phyloP scores from a whole-genome alignment of 169 alveolate species.

The Blepharisma undulans region DNA sequence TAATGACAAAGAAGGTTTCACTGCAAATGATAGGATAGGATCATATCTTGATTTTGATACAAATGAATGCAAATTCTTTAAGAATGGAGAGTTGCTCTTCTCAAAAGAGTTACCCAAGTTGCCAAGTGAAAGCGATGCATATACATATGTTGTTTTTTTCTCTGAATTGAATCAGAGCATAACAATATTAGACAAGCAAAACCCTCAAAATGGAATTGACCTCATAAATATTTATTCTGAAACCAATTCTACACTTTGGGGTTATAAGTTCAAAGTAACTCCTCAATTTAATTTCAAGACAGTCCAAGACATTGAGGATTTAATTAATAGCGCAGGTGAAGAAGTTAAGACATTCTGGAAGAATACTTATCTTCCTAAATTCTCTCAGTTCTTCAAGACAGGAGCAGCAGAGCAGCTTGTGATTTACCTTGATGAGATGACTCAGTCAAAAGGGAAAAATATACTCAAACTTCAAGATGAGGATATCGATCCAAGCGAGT shows the following conservation, averaged over 20 bases:
- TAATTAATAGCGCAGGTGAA: neutral
- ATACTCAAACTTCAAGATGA: neutral
- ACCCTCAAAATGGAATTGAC: neutral
- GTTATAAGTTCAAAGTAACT: slow-evolving; percentile 25
- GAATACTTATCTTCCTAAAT: neutral
- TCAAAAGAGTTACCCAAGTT: neutral
- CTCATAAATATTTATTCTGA: neutral
- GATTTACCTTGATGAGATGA: neutral
- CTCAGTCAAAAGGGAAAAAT: neutral
- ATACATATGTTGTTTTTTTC: neutral
- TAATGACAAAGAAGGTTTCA: neutral
- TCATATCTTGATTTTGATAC: neutral
- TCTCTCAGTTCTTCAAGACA: neutral
- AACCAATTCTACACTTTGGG: neutral
- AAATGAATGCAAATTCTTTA: neutral
- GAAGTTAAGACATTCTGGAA: neutral
- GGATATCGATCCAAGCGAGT: slow-evolving; percentile 13
- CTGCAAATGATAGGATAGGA: neutral
- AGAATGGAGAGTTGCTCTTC: neutral
- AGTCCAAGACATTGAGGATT: neutral
- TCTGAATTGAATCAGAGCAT: neutral
- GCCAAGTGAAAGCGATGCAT: neutral
- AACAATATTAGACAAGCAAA: neutral
- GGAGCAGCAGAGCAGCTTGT: slow-evolving; percentile 36
- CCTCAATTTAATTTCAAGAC: neutral